Evolutionary conservation across 352 stramenopile genomes (phyloP).

Genomic region (Pythium chondricola): DNA sequence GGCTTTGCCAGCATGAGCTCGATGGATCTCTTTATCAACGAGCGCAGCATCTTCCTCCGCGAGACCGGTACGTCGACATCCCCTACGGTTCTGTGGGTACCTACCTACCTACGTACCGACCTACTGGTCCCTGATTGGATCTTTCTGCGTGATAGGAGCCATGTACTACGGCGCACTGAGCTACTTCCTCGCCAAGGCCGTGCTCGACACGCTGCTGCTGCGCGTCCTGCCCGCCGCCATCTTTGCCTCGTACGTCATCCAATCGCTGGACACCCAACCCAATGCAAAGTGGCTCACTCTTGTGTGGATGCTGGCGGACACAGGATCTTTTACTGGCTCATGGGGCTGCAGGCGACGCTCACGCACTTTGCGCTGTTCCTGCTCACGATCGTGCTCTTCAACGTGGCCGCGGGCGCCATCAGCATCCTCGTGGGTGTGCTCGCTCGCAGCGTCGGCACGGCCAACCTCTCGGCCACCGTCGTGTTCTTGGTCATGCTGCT

Average conservation of each 20-base stretch:
- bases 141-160: constrained; percentile 22
- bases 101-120: background rate
- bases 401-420: constrained; percentile 67
- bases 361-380: constrained; percentile 63
- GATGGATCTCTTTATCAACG: constrained; percentile 78
- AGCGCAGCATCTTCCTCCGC: constrained; percentile 69
- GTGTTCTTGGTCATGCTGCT: constrained; percentile 77
- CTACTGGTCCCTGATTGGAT: background rate
- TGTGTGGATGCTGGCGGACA: background rate
- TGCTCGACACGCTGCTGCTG: constrained; percentile 67
- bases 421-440: constrained; percentile 70
- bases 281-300: too few species aligned
- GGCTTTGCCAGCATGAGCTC: constrained; percentile 80
- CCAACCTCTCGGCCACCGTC: constrained; percentile 69
- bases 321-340: constrained; percentile 85
- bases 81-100: background rate
- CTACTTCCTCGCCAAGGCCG: constrained; percentile 76
- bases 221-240: constrained; percentile 63
- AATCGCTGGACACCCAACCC: too few species aligned
- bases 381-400: constrained; percentile 72
- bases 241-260: constrained; percentile 43
- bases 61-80: constrained; percentile 35
- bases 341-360: constrained; percentile 60
- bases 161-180: constrained; percentile 76
- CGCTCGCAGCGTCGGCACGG: constrained; percentile 50